Evolutionary conservation across 2,329 filamentous ascomycete genomes (phyloP).

Genomic region (Trichoderma sp.): DNA sequence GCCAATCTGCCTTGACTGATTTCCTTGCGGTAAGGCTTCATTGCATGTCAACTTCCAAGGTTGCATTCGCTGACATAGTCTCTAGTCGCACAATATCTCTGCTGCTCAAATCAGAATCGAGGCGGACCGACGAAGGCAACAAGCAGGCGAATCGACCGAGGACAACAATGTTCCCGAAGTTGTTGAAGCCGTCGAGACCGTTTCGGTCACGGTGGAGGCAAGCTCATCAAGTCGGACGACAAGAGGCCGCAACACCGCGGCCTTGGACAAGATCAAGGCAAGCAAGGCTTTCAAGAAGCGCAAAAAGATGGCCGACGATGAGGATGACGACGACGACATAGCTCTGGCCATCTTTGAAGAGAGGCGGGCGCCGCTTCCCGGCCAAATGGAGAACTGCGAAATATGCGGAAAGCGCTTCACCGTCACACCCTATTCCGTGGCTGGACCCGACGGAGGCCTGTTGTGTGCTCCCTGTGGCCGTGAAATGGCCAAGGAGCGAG

Average conservation of each 20-base stretch:
- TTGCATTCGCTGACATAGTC: constrained; percentile 31
- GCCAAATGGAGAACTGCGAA: constrained; percentile 87
- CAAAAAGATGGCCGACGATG: constrained; percentile 49
- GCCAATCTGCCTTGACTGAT: constrained; percentile 57
- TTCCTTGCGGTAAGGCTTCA: constrained; percentile 50
- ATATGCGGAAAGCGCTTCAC: constrained; percentile 86
- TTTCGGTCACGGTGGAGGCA: constrained; percentile 32
- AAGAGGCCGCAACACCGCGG: constrained; percentile 44
- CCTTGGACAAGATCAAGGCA: constrained; percentile 64
- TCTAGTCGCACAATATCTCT: constrained; percentile 71
- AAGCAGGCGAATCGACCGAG: constrained; percentile 31
- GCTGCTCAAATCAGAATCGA: constrained; percentile 57
- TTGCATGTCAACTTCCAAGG: constrained; percentile 63
- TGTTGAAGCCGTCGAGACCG: neutral
- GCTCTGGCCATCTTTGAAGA: constrained; percentile 53
- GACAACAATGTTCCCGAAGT: constrained; percentile 32
- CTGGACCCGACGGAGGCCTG: constrained; percentile 81
- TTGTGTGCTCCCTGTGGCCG: constrained; percentile 82
- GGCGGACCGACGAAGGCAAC: constrained; percentile 52
- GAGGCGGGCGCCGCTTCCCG: constrained; percentile 63
- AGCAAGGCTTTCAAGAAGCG: constrained; percentile 60
- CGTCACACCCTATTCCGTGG: constrained; percentile 84
- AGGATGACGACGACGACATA: constrained; percentile 51
- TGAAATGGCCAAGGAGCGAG: constrained; percentile 65
- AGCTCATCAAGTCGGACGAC: constrained; percentile 36